Percentiles rank a stretch among this genome's conserved stretches.
These are phyloP conservation scores for Mercurialis annua DNA, from an alignment of 345 rosid species.

Conservation along the genomic window DNA sequence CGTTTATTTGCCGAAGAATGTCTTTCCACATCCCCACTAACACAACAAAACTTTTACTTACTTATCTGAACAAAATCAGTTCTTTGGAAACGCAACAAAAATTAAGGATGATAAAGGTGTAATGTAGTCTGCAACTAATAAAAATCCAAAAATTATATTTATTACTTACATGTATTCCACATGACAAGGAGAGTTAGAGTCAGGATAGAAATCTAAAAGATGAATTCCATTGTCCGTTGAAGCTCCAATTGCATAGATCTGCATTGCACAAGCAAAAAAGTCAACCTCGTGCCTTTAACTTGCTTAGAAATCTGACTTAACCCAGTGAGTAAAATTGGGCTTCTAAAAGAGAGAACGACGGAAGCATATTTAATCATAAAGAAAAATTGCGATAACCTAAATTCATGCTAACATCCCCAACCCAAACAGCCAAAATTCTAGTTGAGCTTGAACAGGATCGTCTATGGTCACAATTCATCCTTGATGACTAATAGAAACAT, in stretches of 20 bases:
- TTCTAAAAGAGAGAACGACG: neutral
- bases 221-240: conserved; percentile 70
- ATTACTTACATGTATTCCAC: conserved; percentile 80
- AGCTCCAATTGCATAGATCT: conserved; percentile 83
- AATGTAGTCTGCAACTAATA: too few relatives aligned
- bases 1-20: conserved; percentile 20
- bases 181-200: conserved; percentile 71
- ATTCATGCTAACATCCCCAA: too few relatives aligned
- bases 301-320: neutral
- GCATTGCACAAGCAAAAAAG: conserved; percentile 16
- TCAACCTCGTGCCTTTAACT: neutral
- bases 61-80: neutral
- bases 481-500: too few relatives aligned
- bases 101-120: neutral
- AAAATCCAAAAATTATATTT: neutral
- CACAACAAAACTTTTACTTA: neutral
- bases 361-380: too few relatives aligned
- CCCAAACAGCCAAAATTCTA: too few relatives aligned
- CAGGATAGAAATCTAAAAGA: conserved; percentile 87
- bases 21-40: conserved; percentile 44
- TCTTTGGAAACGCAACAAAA: neutral
- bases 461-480: too few relatives aligned
- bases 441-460: too few relatives aligned
- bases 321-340: neutral
- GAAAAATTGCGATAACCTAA: too few relatives aligned